Evolutionary conservation across 1,284 basidiomycete genomes (phyloP).

Genomic region (Leccinum fuscescens): DNA sequence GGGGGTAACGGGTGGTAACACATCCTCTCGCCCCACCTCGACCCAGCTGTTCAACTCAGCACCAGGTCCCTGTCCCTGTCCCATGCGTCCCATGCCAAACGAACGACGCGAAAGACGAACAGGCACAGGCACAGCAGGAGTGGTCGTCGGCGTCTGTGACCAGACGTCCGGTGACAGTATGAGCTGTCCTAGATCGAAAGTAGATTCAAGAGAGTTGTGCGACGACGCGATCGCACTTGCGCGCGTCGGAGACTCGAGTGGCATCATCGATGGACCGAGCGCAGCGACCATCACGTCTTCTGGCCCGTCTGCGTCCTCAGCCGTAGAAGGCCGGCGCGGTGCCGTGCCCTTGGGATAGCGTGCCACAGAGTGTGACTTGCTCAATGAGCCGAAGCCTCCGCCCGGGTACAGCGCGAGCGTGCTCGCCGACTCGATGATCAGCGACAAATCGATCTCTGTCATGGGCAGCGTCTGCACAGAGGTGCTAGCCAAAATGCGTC

Average conservation of each 20-base stretch:
- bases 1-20: background rate
- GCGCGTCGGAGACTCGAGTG: conserved; percentile 38
- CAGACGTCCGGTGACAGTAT: conserved; percentile 15
- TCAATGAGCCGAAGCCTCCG: background rate
- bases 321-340: conserved; percentile 4
- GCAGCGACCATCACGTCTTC: conserved; percentile 15
- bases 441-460: conserved; percentile 29
- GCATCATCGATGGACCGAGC: conserved; percentile 6
- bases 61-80: background rate
- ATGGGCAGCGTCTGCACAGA: conserved; percentile 17
- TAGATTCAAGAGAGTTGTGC: conserved; percentile 29
- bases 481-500: conserved; percentile 15
- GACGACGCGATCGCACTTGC: conserved; percentile 29
- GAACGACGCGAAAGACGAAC: conserved; percentile 7
- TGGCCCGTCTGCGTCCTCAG: background rate
- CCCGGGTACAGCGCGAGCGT: conserved; percentile 5
- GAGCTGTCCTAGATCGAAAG: conserved; percentile 23
- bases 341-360: background rate
- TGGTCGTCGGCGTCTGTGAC: conserved; percentile 19
- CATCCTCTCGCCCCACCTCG: background rate
- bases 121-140: conserved; percentile 1
- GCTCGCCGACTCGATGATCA: conserved; percentile 11
- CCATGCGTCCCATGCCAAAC: conserved; percentile 1
- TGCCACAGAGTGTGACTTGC: conserved; percentile 3
- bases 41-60: background rate